Evolutionary conservation across 176 grass and related monocot genomes (phyloP).

Genomic region (Microstegium vimineum): DNA sequence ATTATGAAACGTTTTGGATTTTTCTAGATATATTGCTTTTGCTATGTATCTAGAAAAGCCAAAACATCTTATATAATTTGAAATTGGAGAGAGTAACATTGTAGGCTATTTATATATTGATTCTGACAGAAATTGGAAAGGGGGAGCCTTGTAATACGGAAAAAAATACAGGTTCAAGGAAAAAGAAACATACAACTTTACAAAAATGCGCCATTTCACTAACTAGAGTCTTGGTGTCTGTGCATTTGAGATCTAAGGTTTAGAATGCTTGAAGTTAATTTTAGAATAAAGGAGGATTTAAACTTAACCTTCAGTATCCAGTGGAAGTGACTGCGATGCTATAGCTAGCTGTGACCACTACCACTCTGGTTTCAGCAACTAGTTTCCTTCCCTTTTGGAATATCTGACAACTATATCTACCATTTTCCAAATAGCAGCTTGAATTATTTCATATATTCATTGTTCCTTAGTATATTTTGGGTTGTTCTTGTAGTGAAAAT

Average conservation of each 20-base stretch:
- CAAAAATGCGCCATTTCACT: not conserved
- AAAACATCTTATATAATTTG: not conserved
- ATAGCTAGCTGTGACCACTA: not conserved
- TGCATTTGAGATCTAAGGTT: not conserved
- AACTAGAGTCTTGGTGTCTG: not conserved
- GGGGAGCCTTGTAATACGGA: not conserved
- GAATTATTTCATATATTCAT: not conserved
- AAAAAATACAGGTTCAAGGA: not conserved
- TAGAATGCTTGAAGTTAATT: not conserved
- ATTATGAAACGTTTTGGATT: not conserved
- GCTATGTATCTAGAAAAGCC: not conserved
- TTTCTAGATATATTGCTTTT: not conserved
- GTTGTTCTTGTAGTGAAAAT: not conserved
- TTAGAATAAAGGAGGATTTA: not conserved
- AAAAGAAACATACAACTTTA: not conserved
- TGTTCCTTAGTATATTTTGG: not conserved
- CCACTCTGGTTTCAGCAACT: not conserved
- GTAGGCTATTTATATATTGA: not conserved
- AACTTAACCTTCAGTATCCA: no score
- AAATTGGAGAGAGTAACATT: not conserved
- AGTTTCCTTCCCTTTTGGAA: not conserved
- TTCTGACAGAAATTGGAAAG: not conserved
- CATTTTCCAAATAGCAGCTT: not conserved
- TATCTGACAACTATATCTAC: not conserved
- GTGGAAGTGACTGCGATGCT: not conserved